Percentiles rank a stretch among this genome's conserved stretches.
Evolutionary conservation across 352 stramenopile species (phyloP).

Genomic region (Phytophthora brassicae): DNA sequence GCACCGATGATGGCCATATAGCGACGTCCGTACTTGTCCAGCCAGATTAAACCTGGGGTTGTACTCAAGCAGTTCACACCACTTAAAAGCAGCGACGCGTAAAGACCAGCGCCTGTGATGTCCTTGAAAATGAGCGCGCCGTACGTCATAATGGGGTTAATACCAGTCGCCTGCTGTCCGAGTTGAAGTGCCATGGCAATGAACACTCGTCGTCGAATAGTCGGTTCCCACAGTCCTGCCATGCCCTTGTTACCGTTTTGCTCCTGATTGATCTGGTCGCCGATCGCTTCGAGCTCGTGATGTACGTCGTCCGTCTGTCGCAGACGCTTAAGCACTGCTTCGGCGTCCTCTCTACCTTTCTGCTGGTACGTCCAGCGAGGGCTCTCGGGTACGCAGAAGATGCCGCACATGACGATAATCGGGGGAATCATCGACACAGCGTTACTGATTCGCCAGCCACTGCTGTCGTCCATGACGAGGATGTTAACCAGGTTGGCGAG

Average conservation of each 20-base stretch:
- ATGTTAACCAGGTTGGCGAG: conserved; percentile 37
- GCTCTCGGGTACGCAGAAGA: conserved; percentile 40
- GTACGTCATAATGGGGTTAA: conserved; percentile 43
- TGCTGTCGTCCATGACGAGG: conserved; percentile 27
- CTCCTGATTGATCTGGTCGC: conserved; percentile 36
- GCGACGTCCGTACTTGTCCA: conserved; percentile 38
- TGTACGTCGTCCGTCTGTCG: conserved; percentile 29
- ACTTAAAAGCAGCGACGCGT: conserved; percentile 28
- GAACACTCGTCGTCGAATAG: conserved; percentile 29
- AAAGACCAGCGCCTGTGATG: conserved; percentile 33
- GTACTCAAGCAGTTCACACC: conserved; percentile 38
- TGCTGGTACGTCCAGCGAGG: conserved; percentile 36
- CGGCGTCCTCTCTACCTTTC: conserved; percentile 30
- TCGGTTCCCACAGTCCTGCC: conserved; percentile 30
- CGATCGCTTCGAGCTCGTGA: conserved; percentile 42
- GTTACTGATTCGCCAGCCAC: conserved; percentile 43
- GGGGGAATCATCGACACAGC: conserved; percentile 34
- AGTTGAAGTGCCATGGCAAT: conserved; percentile 38
- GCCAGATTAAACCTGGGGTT: conserved; percentile 31
- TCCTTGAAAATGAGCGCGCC: conserved; percentile 36
- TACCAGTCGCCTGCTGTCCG: conserved; percentile 37
- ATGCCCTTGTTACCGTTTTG: conserved; percentile 27
- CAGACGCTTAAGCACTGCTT: conserved; percentile 30
- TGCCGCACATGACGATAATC: conserved; percentile 42
- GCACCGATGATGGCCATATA: conserved; percentile 37